Evolutionary conservation across 2,329 filamentous ascomycete genomes (phyloP).

Genomic region (Talaromyces atroroseus): DNA sequence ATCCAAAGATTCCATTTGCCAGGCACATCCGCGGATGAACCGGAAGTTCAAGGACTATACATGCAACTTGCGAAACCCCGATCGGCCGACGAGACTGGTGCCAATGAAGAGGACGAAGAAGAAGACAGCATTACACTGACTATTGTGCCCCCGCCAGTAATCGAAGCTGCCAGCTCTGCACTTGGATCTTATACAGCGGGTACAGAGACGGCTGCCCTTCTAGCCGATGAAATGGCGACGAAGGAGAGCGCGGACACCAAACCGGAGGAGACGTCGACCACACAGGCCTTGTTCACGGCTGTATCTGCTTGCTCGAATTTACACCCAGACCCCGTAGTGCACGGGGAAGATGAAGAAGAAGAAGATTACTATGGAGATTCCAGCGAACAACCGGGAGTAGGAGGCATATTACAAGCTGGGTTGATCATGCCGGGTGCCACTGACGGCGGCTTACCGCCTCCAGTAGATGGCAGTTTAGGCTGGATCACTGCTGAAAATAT

Average conservation of each 20-base stretch:
- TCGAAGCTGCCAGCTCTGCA: slow-evolving; percentile 10
- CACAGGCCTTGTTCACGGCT: slow-evolving; percentile 39
- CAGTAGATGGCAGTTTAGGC: slow-evolving; percentile 45
- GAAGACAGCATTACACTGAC: slow-evolving; percentile 41
- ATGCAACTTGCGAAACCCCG: slow-evolving; percentile 40
- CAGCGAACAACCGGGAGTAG: slow-evolving; percentile 19
- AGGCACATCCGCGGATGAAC: slow-evolving; percentile 21
- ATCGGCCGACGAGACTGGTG: slow-evolving; percentile 14
- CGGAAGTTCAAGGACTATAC: slow-evolving; percentile 42
- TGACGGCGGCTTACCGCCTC: slow-evolving; percentile 40
- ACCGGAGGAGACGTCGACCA: slow-evolving; percentile 30
- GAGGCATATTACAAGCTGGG: slow-evolving; percentile 32
- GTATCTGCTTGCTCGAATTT: slow-evolving; percentile 46
- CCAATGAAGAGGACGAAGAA: slow-evolving; percentile 32
- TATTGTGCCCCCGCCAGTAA: slow-evolving; percentile 32
- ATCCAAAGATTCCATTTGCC: slow-evolving; percentile 41
- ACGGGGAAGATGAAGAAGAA: slow-evolving; percentile 29
- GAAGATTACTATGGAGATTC: slow-evolving; percentile 28
- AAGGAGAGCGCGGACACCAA: slow-evolving; percentile 26
- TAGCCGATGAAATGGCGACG: slow-evolving; percentile 20
- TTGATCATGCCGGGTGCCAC: slow-evolving; percentile 30
- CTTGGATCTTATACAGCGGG: slow-evolving; percentile 14
- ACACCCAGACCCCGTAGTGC: slow-evolving; percentile 41
- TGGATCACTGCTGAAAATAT: slow-evolving; percentile 85
- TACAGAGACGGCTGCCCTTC: slow-evolving; percentile 8